These are phyloP conservation scores for Lichtheimia ornata DNA, from an alignment of 371 early-diverging fungal genomes.

Conservation along the genomic window DNA sequence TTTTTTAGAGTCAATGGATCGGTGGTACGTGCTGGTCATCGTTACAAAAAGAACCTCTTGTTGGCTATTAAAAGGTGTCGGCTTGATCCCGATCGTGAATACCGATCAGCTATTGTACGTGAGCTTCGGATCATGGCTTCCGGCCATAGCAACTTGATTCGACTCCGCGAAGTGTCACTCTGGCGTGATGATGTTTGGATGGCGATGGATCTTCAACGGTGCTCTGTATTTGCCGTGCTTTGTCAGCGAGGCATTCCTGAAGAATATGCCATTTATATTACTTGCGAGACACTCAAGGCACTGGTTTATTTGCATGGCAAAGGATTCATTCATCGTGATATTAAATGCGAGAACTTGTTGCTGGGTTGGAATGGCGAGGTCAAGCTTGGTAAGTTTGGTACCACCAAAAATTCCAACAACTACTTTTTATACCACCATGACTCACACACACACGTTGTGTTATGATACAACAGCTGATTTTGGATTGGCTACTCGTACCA, in stretches of 20 bases:
- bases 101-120: slow-evolving; percentile 47
- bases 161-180: slow-evolving; percentile 45
- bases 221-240: slow-evolving; percentile 52
- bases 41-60: slow-evolving; percentile 40
- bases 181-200: slow-evolving; percentile 57
- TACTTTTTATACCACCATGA: no score
- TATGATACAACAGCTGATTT: slow-evolving; percentile 34
- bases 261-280: slow-evolving; percentile 43
- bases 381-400: slow-evolving; percentile 97
- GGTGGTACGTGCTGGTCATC: slow-evolving; percentile 41
- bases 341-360: slow-evolving; percentile 97
- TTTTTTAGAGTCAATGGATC: slow-evolving; percentile 49
- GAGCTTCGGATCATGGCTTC: slow-evolving; percentile 53
- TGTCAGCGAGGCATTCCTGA: slow-evolving; percentile 56
- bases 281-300: slow-evolving; percentile 63
- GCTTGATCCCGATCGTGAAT: slow-evolving; percentile 51
- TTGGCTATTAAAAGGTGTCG: slow-evolving; percentile 53
- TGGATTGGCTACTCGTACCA: slow-evolving; percentile 44
- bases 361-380: slow-evolving; percentile 92
- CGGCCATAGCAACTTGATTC: slow-evolving; percentile 46
- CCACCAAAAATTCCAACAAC: slow-evolving; percentile 43
- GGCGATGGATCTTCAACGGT: slow-evolving; percentile 51
- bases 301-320: slow-evolving; percentile 91
- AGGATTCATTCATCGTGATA: slow-evolving; percentile 96
- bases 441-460: slow-evolving; percentile 16